Conservation (phyloP, 768 basidiomycete species). For the Galerina sulciceps region DNA sequence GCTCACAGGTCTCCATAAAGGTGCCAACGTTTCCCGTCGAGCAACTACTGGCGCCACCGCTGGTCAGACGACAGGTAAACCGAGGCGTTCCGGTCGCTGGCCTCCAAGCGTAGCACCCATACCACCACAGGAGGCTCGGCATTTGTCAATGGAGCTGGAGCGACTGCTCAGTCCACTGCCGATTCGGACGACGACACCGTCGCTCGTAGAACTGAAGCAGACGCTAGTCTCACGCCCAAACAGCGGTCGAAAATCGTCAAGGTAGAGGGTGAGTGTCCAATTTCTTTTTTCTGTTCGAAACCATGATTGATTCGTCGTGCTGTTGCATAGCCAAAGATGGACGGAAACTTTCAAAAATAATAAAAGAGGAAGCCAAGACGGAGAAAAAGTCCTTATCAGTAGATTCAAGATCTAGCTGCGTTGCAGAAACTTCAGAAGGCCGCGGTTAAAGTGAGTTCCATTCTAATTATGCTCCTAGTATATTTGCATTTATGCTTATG, state of each 20-base stretch:
- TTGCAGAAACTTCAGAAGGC: slow-evolving; percentile 74
- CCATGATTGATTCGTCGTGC: neutral
- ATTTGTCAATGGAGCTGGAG: slow-evolving; percentile 60
- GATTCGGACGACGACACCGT: slow-evolving; percentile 43
- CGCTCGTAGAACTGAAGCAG: slow-evolving; percentile 49
- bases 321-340: slow-evolving; percentile 54
- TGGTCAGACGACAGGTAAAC: neutral
- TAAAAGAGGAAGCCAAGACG: slow-evolving; percentile 68
- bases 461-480: neutral
- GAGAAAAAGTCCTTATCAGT: slow-evolving; percentile 66
- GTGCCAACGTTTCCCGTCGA: neutral
- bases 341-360: slow-evolving; percentile 67
- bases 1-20: neutral
- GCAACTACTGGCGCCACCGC: slow-evolving; percentile 3
- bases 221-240: slow-evolving; percentile 49
- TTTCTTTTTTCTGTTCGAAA: neutral
- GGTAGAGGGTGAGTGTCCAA: slow-evolving; percentile 48
- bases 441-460: slow-evolving; percentile 54
- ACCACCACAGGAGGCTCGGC: slow-evolving; percentile 38
- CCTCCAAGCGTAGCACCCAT: slow-evolving; percentile 36
- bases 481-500: neutral
- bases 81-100: slow-evolving; percentile 20
- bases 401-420: slow-evolving; percentile 65
- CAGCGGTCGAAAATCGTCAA: slow-evolving; percentile 57
- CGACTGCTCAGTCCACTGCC: slow-evolving; percentile 50